A percentile compares a stretch with the other conserved stretches of the same genome.
Evolutionary conservation across 306 rosid species (phyloP).

Genomic region (Rosa rugosa): DNA sequence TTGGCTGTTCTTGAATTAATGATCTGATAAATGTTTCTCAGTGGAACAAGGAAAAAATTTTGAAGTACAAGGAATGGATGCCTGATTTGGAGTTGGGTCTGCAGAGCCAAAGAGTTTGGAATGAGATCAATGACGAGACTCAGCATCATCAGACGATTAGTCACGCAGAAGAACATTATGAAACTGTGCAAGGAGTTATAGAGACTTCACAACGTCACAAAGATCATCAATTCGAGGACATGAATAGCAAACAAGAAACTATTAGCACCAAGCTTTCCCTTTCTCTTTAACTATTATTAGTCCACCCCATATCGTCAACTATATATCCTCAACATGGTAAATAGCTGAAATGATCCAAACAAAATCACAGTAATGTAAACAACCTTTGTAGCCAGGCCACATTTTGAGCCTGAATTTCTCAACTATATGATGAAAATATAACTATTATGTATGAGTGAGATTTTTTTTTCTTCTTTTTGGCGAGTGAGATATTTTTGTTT

Average conservation of each 20-base stretch:
- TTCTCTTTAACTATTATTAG: slow-evolving; percentile 33
- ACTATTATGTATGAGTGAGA: no score
- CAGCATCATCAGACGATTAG: background rate
- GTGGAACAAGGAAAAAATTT: slow-evolving; percentile 39
- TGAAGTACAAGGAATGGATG: slow-evolving; percentile 39
- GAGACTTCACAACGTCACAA: slow-evolving; percentile 8
- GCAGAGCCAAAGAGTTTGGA: slow-evolving; percentile 34
- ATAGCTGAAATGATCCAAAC: slow-evolving; percentile 1
- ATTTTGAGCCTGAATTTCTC: background rate
- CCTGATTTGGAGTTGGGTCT: slow-evolving; percentile 64
- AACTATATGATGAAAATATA: background rate
- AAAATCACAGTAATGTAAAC: background rate
- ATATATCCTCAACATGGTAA: background rate
- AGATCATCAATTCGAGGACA: slow-evolving; percentile 12
- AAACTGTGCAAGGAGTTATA: slow-evolving; percentile 18
- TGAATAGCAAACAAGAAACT: slow-evolving; percentile 42
- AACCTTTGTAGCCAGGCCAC: background rate
- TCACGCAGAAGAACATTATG: slow-evolving; percentile 13
- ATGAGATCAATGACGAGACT: slow-evolving; percentile 19
- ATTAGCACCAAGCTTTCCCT: slow-evolving; percentile 67
- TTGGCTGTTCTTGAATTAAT: background rate
- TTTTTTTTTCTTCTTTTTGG: no score
- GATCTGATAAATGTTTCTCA: slow-evolving; percentile 18
- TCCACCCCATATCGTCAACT: background rate
- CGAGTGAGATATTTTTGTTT: no score